Evolutionary conservation across 2,329 filamentous ascomycete genomes (phyloP).

Genomic region (Tolypocladium cylindrosporum): DNA sequence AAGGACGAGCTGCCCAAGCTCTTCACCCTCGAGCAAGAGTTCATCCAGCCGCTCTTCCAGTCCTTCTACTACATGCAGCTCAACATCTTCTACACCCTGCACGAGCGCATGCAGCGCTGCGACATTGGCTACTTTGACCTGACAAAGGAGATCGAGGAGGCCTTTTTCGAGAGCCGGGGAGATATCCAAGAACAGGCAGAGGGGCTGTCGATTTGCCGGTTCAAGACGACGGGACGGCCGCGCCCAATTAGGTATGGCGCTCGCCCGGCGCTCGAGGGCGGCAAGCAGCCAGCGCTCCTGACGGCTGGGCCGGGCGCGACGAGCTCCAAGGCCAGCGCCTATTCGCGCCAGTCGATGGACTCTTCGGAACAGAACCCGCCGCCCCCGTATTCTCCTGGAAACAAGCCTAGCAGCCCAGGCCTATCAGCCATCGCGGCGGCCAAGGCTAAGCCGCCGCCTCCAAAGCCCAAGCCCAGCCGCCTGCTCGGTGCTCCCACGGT

Average conservation of each 20-base stretch:
- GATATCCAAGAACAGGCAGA: conserved; percentile 82
- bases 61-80: conserved; percentile 99
- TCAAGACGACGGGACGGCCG: conserved; percentile 74
- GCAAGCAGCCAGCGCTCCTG: conserved; percentile 39
- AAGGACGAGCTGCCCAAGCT: conserved; percentile 93
- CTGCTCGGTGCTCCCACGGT: conserved; percentile 54
- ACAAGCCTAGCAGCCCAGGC: conserved; percentile 19
- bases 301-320: conserved; percentile 30
- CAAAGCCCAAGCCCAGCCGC: conserved; percentile 67
- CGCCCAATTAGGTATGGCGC: conserved; percentile 49
- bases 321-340: conserved; percentile 21
- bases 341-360: conserved; percentile 26
- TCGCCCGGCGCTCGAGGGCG: conserved; percentile 40
- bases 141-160: conserved; percentile 80
- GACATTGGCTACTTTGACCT: conserved; percentile 98
- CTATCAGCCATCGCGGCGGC: conserved; percentile 40
- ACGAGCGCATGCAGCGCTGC: conserved; percentile 94
- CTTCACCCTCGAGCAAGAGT: conserved; percentile 81
- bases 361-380: conserved; percentile 47
- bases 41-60: conserved; percentile 95
- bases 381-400: conserved; percentile 56
- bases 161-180: conserved; percentile 80
- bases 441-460: conserved; percentile 61
- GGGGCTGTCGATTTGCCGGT: conserved; percentile 74
- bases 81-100: conserved; percentile 96